Conservation (phyloP, 148 eudicot genomes). For the Rhododendron simsii region DNA sequence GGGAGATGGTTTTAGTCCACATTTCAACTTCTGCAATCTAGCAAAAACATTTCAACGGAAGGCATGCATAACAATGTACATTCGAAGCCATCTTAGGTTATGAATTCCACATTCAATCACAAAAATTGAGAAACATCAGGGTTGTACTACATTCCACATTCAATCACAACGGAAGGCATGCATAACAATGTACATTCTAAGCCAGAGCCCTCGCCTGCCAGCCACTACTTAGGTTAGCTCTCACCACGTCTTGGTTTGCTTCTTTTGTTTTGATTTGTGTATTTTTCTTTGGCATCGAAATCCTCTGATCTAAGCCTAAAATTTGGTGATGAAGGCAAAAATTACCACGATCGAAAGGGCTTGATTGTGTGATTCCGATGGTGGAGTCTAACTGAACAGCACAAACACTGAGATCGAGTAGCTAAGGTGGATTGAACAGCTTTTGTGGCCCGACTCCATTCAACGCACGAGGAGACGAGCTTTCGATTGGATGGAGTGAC, state of each 20-base stretch:
- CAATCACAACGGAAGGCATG: neutral
- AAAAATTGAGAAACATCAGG: neutral
- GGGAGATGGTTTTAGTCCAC: neutral
- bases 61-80: neutral
- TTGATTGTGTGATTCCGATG: slow-evolving; percentile 10
- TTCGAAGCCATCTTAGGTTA: neutral
- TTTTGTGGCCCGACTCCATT: neutral
- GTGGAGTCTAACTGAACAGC: neutral
- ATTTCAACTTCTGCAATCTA: slow-evolving; percentile 2
- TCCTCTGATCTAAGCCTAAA: slow-evolving; percentile 2
- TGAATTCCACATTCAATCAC: neutral
- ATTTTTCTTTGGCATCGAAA: neutral
- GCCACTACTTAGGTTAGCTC: too few species aligned
- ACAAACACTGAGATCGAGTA: neutral
- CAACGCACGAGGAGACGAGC: neutral
- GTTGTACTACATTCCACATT: neutral
- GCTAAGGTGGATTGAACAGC: neutral
- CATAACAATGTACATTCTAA: too few species aligned
- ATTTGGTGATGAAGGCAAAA: neutral
- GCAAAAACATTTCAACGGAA: neutral
- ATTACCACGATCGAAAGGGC: slow-evolving; percentile 16
- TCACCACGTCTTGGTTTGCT: too few species aligned
- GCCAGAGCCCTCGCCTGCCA: slow-evolving; percentile 35
- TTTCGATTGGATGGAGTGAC: too few species aligned
- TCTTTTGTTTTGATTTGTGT: too few species aligned